These are phyloP conservation scores for Ogataea angusta DNA, from an alignment of 805 yeast genomes.

Conservation along the genomic window DNA sequence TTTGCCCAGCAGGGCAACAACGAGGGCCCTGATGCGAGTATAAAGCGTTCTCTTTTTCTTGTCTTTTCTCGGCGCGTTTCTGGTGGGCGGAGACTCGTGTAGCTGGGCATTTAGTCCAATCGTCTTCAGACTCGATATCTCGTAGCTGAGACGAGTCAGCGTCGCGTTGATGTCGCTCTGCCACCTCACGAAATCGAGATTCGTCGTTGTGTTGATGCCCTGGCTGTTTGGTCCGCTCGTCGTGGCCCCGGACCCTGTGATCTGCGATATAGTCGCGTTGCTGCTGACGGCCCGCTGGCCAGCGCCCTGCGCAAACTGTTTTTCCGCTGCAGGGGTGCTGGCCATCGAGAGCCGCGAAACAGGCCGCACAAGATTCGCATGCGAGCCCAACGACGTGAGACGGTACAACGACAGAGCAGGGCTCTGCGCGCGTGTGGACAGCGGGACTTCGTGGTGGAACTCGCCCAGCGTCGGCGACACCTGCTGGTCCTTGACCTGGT, in stretches of 20 bases:
- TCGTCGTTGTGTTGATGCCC: slow-evolving; percentile 22
- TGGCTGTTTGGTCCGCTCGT: slow-evolving; percentile 8
- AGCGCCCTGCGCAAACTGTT: neutral
- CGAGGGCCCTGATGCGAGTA: slow-evolving; percentile 7
- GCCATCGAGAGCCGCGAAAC: slow-evolving; percentile 28
- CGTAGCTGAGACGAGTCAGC: slow-evolving; percentile 43
- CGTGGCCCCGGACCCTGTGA: no score
- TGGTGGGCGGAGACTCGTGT: slow-evolving; percentile 1
- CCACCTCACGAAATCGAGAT: slow-evolving; percentile 46
- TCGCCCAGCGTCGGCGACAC: slow-evolving; percentile 20
- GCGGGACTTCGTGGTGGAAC: slow-evolving; percentile 9
- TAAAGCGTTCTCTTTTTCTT: slow-evolving; percentile 3
- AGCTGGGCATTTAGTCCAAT: slow-evolving; percentile 17
- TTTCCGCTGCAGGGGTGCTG: slow-evolving; percentile 4
- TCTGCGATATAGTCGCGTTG: slow-evolving; percentile 14
- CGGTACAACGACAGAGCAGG: slow-evolving; percentile 35
- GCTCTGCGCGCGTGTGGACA: slow-evolving; percentile 27
- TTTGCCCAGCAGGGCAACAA: slow-evolving; percentile 7
- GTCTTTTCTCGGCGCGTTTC: slow-evolving; percentile 3
- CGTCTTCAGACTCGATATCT: slow-evolving; percentile 27
- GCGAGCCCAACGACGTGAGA: slow-evolving; percentile 30
- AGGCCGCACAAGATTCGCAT: slow-evolving; percentile 27
- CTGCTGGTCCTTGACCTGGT: slow-evolving; percentile 45
- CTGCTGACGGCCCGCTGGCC: slow-evolving; percentile 18
- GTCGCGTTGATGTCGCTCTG: slow-evolving; percentile 50